phyloP scores from a whole-genome alignment of 1,139 yeast species.

The Scheffersomyces parashehatae region DNA sequence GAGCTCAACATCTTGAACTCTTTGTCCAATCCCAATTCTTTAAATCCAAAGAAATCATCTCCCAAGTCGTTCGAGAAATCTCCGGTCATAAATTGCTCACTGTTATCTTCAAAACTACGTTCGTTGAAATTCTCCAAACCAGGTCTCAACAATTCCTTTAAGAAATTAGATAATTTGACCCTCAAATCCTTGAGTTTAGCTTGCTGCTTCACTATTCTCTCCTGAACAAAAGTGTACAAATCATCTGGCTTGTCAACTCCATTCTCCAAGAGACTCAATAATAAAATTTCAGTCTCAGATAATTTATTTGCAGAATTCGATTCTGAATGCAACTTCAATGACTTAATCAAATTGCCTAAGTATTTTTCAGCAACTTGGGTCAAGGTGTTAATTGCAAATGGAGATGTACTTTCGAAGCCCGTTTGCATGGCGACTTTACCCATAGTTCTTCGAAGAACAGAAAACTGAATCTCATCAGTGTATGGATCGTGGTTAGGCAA shows the following conservation, averaged over 20 bases:
- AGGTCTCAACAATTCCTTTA: constrained; percentile 83
- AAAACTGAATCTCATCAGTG: constrained; percentile 59
- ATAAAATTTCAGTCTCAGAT: constrained; percentile 48
- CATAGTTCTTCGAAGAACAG: constrained; percentile 67
- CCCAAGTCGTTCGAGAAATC: constrained; percentile 92
- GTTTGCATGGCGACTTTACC: constrained; percentile 87
- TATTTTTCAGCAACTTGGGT: constrained; percentile 85
- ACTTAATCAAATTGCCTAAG: constrained; percentile 69
- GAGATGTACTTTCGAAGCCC: constrained; percentile 86
- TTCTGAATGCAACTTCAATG: constrained; percentile 72
- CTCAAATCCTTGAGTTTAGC: constrained; percentile 69
- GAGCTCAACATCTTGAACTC: constrained; percentile 87
- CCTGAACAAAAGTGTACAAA: constrained; percentile 71
- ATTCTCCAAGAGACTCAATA: constrained; percentile 72
- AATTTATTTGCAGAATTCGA: constrained; percentile 53
- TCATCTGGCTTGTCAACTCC: constrained; percentile 83
- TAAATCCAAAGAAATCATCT: constrained; percentile 96
- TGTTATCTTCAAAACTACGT: constrained; percentile 79
- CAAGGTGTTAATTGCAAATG: constrained; percentile 73
- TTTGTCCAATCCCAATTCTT: constrained; percentile 87
- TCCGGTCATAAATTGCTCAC: constrained; percentile 92
- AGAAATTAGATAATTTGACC: constrained; percentile 65
- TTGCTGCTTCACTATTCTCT: constrained; percentile 70
- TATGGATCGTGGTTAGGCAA: constrained; percentile 65
- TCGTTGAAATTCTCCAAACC: constrained; percentile 75